These are phyloP conservation scores for Microcos paniculata DNA, from an alignment of 345 rosid genomes.

Conservation along the genomic window DNA sequence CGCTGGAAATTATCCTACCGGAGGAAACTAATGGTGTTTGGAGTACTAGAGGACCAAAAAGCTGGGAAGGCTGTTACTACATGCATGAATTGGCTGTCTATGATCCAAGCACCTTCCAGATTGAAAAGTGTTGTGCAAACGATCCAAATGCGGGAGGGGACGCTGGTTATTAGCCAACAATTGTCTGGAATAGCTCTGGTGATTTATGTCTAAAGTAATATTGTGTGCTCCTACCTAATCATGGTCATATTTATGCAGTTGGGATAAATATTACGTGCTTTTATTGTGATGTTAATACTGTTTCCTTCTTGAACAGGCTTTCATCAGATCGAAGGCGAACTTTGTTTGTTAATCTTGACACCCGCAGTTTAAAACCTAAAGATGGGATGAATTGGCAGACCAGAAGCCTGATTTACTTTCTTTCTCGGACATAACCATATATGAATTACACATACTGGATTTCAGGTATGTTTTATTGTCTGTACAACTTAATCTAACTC, in stretches of 20 bases:
- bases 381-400: constrained; percentile 75
- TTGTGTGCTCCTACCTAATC: neutral
- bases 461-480: constrained; percentile 47
- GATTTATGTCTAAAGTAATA: constrained; percentile 11
- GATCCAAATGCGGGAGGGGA: constrained; percentile 99
- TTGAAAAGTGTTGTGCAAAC: constrained; percentile 84
- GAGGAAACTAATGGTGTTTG: constrained; percentile 76
- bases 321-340: constrained; percentile 82
- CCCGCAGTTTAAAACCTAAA: constrained; percentile 66
- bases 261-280: neutral
- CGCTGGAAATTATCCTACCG: constrained; percentile 50
- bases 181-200: constrained; percentile 23
- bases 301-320: constrained; percentile 57
- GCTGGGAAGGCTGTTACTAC: constrained; percentile 90
- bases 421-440: constrained; percentile 72
- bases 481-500: constrained; percentile 9
- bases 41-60: constrained; percentile 55
- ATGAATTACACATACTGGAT: constrained; percentile 95
- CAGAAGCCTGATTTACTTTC: constrained; percentile 62
- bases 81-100: constrained; percentile 73
- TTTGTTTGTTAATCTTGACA: constrained; percentile 62
- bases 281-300: constrained; percentile 19
- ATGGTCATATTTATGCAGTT: constrained; percentile 4
- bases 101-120: constrained; percentile 69
- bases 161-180: constrained; percentile 32